Percentiles rank a stretch among this genome's conserved stretches.
phyloP scores from a whole-genome alignment of 2,329 filamentous ascomycete species.

The Fragosphaeria purpurea region DNA sequence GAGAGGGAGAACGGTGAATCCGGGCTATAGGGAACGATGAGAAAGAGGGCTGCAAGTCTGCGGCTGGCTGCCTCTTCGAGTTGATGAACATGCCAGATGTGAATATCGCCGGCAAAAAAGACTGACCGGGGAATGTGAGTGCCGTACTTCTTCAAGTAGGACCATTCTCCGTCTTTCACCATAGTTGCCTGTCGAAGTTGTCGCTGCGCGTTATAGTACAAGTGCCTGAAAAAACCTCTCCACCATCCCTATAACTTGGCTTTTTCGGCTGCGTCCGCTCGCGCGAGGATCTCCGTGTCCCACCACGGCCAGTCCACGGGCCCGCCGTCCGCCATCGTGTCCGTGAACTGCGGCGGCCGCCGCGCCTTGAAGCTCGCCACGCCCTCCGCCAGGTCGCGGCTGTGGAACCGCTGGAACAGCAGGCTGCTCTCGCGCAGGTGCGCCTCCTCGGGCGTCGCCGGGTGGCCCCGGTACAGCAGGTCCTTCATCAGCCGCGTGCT shows the following conservation, averaged over 20 bases:
- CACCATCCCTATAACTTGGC: conserved; percentile 6
- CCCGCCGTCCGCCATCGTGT: conserved; percentile 33
- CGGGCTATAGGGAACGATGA: too few species aligned
- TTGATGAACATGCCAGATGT: too few species aligned
- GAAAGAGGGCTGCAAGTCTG: too few species aligned
- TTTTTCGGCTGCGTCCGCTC: conserved; percentile 7
- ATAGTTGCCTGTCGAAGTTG: too few species aligned
- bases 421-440: conserved; percentile 60
- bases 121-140: too few species aligned
- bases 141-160: too few species aligned
- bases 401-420: conserved; percentile 50
- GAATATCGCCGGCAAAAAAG: too few species aligned
- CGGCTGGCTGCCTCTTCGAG: too few species aligned
- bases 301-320: conserved; percentile 60
- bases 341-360: conserved; percentile 51
- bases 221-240: too few species aligned
- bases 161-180: too few species aligned
- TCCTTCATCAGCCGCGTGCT: conserved; percentile 60
- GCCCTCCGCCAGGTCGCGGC: conserved; percentile 53
- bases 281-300: conserved; percentile 37
- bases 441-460: conserved; percentile 53
- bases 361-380: conserved; percentile 62
- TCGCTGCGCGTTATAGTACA: too few species aligned
- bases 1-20: too few species aligned
- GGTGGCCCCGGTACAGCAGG: conserved; percentile 50